Percentiles rank a stretch among this genome's conserved stretches.
phyloP scores from a whole-genome alignment of 2,329 filamentous ascomycete species.

The Alternaria brassicicola region DNA sequence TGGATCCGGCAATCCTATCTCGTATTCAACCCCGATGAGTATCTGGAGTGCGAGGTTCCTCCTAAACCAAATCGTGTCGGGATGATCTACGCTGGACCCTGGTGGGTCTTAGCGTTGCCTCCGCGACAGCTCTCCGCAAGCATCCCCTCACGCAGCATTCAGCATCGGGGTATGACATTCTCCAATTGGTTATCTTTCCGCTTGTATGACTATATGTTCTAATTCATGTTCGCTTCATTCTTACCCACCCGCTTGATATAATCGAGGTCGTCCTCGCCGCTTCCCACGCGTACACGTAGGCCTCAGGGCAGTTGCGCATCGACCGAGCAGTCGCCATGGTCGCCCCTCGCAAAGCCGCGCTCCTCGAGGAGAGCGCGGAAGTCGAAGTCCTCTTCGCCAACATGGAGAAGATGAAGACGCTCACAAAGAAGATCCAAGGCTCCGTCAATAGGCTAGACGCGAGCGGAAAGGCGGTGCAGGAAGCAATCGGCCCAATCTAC shows the following conservation, averaged over 20 bases:
- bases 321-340: slow-evolving; percentile 53
- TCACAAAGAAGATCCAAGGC: slow-evolving; percentile 94
- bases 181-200: neutral
- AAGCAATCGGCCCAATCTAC: slow-evolving; percentile 90
- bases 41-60: neutral
- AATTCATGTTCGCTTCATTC: slow-evolving; percentile 10
- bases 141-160: slow-evolving; percentile 28
- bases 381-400: slow-evolving; percentile 70
- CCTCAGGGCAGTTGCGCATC: slow-evolving; percentile 26
- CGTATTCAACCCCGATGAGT: neutral
- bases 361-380: slow-evolving; percentile 70
- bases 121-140: slow-evolving; percentile 32
- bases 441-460: slow-evolving; percentile 83
- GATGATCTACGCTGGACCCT: slow-evolving; percentile 23
- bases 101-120: slow-evolving; percentile 33
- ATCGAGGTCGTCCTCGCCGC: slow-evolving; percentile 9
- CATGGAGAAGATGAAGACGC: slow-evolving; percentile 87
- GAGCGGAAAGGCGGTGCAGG: slow-evolving; percentile 87
- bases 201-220: slow-evolving; percentile 1
- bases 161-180: neutral
- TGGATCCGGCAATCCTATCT: neutral
- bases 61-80: neutral
- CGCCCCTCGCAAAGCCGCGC: slow-evolving; percentile 60
- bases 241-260: slow-evolving; percentile 4
- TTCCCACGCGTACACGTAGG: neutral